Evolutionary conservation across 495 filamentous ascomycete genomes (phyloP), one percentile per base, ranked within the genome.

Genomic region (Sordaria brevicollis): DNA sequence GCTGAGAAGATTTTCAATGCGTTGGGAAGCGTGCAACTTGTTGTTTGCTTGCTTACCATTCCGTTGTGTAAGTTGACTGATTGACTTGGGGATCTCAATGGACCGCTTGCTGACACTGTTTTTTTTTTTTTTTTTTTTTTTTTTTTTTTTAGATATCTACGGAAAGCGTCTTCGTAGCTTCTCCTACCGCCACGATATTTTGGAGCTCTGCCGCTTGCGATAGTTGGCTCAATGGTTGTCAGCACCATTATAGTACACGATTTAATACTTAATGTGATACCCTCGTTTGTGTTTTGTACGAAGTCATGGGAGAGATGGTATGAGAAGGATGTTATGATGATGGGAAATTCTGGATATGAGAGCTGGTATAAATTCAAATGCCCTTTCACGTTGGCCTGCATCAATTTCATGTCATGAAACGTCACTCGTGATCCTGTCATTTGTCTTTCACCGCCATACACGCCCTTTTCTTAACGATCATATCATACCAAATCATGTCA

Each of bases 91-190:
- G 1, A 17, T 5, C 13, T 57, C 21, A 11, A 31, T 31, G 25
- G 5, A 0, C 49, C 3, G 17, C 25, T 62, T 31, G 33, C 49
- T 62, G 21, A 62, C 13, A 1, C 94, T 89, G 94, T 80, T 80
- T 76, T 76, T 79, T 73, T 35, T 73, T 94, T 89, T 95, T 80
- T 80, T 76, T 76, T 79, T 73, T 35, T 73, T 6, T 90, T 94
- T 89, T 95, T 80, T 80, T 76, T 76, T 79, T 73, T 35, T 73
- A 95, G 92, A 95, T 81, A 80, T 96, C 36, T 89, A 91, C 66
- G 93, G 93, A 7, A 96, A 96, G 80, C 84, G 86, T 71, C 91
- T 92, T 68, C 84, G 93, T 39, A 85, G 83, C 19, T 91, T 91
- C 76, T 91, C 90, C 75, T 80, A 87, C 66, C 85, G 90, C 21